Evolutionary conservation across 2,329 filamentous ascomycete genomes (phyloP).

Genomic region (Botrytis fabae): DNA sequence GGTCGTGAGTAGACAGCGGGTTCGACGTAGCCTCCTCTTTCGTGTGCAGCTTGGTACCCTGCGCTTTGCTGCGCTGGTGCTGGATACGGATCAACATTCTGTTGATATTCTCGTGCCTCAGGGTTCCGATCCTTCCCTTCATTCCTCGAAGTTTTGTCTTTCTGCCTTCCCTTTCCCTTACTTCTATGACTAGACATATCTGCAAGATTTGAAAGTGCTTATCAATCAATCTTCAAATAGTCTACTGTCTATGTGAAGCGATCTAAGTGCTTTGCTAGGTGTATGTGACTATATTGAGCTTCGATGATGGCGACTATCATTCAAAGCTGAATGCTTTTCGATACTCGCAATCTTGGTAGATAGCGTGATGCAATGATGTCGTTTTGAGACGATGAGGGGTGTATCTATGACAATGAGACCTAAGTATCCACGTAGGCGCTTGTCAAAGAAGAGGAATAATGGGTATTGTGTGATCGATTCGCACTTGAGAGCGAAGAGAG

Average conservation of each 20-base stretch:
- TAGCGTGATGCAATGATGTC: background rate
- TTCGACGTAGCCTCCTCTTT: background rate
- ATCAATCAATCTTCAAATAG: background rate
- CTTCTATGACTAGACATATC: too few species aligned
- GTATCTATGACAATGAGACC: background rate
- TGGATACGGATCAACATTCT: background rate
- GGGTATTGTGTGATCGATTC: too few species aligned
- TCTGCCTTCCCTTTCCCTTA: background rate
- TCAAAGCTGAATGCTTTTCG: too few species aligned
- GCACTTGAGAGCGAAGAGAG: too few species aligned
- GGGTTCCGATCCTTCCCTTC: background rate
- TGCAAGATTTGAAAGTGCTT: too few species aligned
- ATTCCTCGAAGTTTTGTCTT: too few species aligned
- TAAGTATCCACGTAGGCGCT: background rate
- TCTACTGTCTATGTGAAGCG: background rate
- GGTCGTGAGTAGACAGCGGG: background rate
- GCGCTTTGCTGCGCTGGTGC: background rate
- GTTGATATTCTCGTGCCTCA: background rate
- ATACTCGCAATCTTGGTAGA: background rate
- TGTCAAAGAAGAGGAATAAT: background rate
- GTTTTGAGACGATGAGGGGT: background rate
- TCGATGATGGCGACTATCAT: background rate
- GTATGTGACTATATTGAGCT: background rate
- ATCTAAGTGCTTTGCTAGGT: background rate
- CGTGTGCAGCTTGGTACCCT: background rate